Percentiles rank a stretch among this genome's conserved stretches.
These are phyloP conservation scores for Diplodia scrobiculata DNA, from an alignment of 2,329 filamentous ascomycete genomes.

Conservation along the genomic window DNA sequence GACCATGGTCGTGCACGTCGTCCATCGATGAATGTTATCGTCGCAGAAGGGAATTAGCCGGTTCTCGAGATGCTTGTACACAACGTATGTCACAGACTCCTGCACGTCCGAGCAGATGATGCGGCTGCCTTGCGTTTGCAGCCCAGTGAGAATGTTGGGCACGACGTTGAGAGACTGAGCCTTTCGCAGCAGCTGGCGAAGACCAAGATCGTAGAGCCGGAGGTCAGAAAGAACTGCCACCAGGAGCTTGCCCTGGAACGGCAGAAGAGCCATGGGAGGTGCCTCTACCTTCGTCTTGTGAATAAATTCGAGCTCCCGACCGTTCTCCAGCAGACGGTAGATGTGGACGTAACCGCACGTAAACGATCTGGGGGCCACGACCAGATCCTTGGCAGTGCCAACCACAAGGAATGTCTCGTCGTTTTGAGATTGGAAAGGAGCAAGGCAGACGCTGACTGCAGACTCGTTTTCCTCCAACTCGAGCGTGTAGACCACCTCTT, in stretches of 20 bases:
- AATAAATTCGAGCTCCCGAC: conserved; percentile 87
- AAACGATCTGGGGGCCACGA: conserved; percentile 73
- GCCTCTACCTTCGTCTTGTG: conserved; percentile 94
- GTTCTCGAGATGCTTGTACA: conserved; percentile 91
- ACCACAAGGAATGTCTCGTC: conserved; percentile 90
- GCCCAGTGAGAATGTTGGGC: conserved; percentile 79
- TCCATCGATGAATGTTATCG: conserved; percentile 87
- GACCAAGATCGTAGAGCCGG: conserved; percentile 87
- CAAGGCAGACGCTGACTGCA: conserved; percentile 80
- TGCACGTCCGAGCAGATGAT: conserved; percentile 91
- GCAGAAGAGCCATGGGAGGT: conserved; percentile 84
- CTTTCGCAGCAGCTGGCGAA: conserved; percentile 90
- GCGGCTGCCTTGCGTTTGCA: conserved; percentile 87
- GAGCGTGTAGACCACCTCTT: conserved; percentile 73
- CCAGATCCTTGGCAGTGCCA: conserved; percentile 88
- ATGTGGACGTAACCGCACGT: conserved; percentile 85
- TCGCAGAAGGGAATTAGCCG: conserved; percentile 91
- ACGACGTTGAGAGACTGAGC: conserved; percentile 73
- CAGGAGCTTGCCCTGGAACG: conserved; percentile 86
- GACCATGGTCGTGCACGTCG: conserved; percentile 86
- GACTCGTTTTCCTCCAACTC: conserved; percentile 89
- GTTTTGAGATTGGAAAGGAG: conserved; percentile 84
- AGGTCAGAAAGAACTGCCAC: conserved; percentile 83
- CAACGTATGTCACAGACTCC: conserved; percentile 86
- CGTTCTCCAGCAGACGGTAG: conserved; percentile 84